Evolutionary conservation across 306 rosid genomes (phyloP), one percentile per base, ranked within the genome.

Genomic region (Leucaena leucocephala): DNA sequence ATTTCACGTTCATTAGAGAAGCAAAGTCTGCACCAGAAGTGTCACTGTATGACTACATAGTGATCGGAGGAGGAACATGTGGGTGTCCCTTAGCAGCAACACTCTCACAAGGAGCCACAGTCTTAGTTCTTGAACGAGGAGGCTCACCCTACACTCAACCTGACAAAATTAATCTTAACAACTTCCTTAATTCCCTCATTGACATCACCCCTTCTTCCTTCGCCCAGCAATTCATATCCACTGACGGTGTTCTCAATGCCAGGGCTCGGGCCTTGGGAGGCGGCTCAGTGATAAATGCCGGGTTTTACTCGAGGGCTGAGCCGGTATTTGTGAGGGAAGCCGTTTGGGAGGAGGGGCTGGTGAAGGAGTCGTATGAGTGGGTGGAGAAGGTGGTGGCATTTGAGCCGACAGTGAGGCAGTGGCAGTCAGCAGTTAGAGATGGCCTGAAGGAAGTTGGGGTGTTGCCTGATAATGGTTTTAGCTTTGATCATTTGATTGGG

Each of bases 341-440:
- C 0, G 90, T 92, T 34, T 90, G 88, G 97, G 74, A 91, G 69
- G 81, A 46, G 50, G 75, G 39, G 8, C 45, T 85, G 81, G 91
- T 84, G 19, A 35, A 63, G 19, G 58, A 76, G 8, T 80, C 96
- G 27, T 91, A 94, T 71, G 45, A 84, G 66, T 91, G 98, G 98
- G 94, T 90, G 39, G 94, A 90, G 73, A 72, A 76, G 35, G 65
- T 55, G 12, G 62, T 55, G 33, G 34, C 13, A 11, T 55, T 55
- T 2, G 12, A 55, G 62, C 62, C 62, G 2, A 19, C 33, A 1
- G 62, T 55, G 62, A 52, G 59, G 33, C 34, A 55, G 12, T 55
- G 62, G 62, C 27, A 55, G 4, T 55, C 33, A 0, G 33, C 62
- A 5, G 5, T 55, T 12, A 55, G 62, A 55, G 62, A 55, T 55